Conservation (phyloP, 371 early-diverging fungal species). For the Mucor sp. region DNA sequence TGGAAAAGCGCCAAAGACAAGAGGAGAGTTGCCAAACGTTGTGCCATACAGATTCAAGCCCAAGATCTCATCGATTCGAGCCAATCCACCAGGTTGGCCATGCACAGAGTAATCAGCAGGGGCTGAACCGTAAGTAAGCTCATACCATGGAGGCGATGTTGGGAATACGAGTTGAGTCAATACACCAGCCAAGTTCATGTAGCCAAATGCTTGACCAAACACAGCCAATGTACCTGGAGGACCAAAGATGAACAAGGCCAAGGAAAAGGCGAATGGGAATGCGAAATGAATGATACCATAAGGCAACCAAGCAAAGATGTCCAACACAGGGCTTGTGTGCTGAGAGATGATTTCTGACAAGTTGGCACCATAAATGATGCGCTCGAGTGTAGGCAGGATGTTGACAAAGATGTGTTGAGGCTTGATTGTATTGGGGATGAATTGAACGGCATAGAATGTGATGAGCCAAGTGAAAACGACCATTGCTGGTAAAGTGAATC, state of each 20-base stretch:
- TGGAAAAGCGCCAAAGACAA: slow-evolving; percentile 80
- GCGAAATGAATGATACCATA: slow-evolving; percentile 78
- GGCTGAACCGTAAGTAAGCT: slow-evolving; percentile 55
- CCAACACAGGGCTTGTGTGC: slow-evolving; percentile 52
- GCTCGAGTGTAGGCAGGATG: slow-evolving; percentile 67
- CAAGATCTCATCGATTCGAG: slow-evolving; percentile 72
- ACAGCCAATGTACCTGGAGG: slow-evolving; percentile 54
- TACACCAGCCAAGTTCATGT: slow-evolving; percentile 74
- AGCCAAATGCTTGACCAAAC: slow-evolving; percentile 67
- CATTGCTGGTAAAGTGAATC: slow-evolving; percentile 55
- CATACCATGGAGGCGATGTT: slow-evolving; percentile 77
- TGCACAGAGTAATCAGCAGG: slow-evolving; percentile 72
- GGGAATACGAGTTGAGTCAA: slow-evolving; percentile 71
- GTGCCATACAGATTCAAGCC: slow-evolving; percentile 66
- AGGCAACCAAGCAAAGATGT: slow-evolving; percentile 73
- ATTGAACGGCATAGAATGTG: slow-evolving; percentile 66
- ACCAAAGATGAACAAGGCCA: slow-evolving; percentile 52
- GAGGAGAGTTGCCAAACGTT: slow-evolving; percentile 69
- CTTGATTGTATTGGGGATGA: slow-evolving; percentile 59
- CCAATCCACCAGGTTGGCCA: slow-evolving; percentile 73
- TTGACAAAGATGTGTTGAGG: slow-evolving; percentile 68
- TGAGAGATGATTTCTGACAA: slow-evolving; percentile 64
- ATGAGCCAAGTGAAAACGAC: slow-evolving; percentile 70
- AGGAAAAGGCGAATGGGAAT: slow-evolving; percentile 60
- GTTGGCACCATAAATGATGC: slow-evolving; percentile 70